Conservation (phyloP, 139 green algal species). For the Picochlorum sp. region DNA sequence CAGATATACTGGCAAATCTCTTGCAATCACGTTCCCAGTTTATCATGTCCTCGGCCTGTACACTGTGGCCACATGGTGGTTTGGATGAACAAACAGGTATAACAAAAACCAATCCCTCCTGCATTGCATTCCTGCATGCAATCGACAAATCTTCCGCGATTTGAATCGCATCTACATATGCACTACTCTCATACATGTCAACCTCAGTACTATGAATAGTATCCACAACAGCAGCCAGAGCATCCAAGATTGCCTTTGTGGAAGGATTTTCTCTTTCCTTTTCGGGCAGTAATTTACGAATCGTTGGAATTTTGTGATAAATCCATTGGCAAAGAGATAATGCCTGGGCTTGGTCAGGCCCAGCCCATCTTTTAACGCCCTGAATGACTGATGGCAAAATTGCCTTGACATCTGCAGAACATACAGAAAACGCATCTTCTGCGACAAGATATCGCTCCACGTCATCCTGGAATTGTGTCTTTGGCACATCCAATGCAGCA, state of each 20-base stretch:
- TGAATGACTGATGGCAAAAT: conserved; percentile 20
- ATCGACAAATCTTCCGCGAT: conserved; percentile 16
- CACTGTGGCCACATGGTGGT: not conserved
- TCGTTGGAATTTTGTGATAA: conserved; percentile 11
- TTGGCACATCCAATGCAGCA: conserved; percentile 21
- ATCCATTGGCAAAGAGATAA: conserved; percentile 29
- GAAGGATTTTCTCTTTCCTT: not conserved
- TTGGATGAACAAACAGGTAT: conserved; percentile 16
- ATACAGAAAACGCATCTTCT: conserved; percentile 23
- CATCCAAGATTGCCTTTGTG: conserved; percentile 10
- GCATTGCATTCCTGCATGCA: conserved; percentile 14
- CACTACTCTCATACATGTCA: not conserved
- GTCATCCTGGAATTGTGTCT: conserved; percentile 5
- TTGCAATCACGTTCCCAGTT: no score
- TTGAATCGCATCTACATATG: conserved; percentile 7
- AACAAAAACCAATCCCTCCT: conserved; percentile 30
- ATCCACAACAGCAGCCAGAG: conserved; percentile 7
- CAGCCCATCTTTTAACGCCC: conserved; percentile 29
- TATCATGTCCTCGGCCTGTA: no score
- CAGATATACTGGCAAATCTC: no score
- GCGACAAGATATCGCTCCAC: conserved; percentile 27
- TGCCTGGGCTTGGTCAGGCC: conserved; percentile 25
- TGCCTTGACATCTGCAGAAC: not conserved
- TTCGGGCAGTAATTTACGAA: conserved; percentile 10
- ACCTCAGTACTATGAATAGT: not conserved